These are phyloP conservation scores for Rhodomyrtus psidioides DNA, from an alignment of 441 rosid genomes.

Conservation along the genomic window DNA sequence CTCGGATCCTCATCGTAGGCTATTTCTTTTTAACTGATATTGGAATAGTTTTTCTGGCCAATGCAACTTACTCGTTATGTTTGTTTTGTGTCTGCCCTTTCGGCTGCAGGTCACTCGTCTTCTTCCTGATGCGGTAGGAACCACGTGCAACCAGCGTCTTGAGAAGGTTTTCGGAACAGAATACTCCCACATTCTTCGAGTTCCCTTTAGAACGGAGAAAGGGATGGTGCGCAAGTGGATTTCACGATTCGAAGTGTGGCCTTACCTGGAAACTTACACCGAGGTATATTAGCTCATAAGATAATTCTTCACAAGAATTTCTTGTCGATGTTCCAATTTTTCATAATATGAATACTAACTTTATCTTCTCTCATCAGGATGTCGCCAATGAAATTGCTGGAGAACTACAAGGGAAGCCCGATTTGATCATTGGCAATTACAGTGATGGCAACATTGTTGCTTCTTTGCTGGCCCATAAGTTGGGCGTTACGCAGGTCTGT, in stretches of 20 bases:
- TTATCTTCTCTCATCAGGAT: slow-evolving; percentile 39
- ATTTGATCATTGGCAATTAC: slow-evolving; percentile 90
- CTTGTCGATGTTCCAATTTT: not conserved
- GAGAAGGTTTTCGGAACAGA: slow-evolving; percentile 81
- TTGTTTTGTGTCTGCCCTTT: slow-evolving; percentile 7
- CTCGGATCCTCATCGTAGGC: slow-evolving; percentile 87
- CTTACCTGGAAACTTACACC: slow-evolving; percentile 86
- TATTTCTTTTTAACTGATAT: not conserved
- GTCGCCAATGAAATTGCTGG: slow-evolving; percentile 77
- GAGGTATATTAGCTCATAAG: slow-evolving; percentile 42
- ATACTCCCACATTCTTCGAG: slow-evolving; percentile 82
- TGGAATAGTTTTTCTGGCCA: not conserved
- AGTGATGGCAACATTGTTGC: slow-evolving; percentile 98
- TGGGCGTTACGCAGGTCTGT: slow-evolving; percentile 88
- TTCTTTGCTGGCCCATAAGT: slow-evolving; percentile 77
- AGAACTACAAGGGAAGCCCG: slow-evolving; percentile 95
- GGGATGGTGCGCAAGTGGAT: slow-evolving; percentile 91
- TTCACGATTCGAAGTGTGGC: slow-evolving; percentile 98
- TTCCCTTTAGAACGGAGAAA: slow-evolving; percentile 82
- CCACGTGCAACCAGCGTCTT: slow-evolving; percentile 92
- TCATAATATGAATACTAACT: not conserved
- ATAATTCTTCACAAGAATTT: not conserved
- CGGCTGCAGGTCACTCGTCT: slow-evolving; percentile 66
- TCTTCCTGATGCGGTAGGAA: slow-evolving; percentile 94
- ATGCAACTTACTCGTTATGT: not conserved